These are phyloP conservation scores for Bipolaris sorokiniana DNA, from an alignment of 2,329 filamentous ascomycete species.

Conservation along the genomic window DNA sequence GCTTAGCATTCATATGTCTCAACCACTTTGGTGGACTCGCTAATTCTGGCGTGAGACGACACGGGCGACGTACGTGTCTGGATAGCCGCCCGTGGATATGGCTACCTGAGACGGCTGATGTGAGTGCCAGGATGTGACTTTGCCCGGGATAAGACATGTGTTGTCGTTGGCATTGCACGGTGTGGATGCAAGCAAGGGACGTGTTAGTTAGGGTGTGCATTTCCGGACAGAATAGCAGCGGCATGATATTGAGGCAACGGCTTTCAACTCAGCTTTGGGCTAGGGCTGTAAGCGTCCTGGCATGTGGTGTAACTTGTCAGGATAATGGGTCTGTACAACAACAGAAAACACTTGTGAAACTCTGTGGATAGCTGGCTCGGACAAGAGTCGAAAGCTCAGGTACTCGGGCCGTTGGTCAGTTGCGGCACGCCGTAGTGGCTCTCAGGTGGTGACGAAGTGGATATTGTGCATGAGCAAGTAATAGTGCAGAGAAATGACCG, in stretches of 20 bases:
- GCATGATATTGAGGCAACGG: conserved; percentile 1
- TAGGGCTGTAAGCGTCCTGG: background rate
- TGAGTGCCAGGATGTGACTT: conserved; percentile 1
- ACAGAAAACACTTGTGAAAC: conserved; percentile 18
- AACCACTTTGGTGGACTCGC: conserved; percentile 18
- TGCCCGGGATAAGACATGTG: conserved; percentile 4
- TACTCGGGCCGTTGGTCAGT: conserved; percentile 7
- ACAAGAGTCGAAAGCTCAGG: background rate
- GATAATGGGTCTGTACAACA: conserved; percentile 9
- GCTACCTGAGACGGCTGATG: conserved; percentile 8
- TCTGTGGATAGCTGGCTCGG: background rate
- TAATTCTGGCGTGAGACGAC: conserved; percentile 11
- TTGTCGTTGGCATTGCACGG: background rate
- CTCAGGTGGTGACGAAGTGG: background rate
- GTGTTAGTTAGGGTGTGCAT: background rate
- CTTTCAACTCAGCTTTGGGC: conserved; percentile 4
- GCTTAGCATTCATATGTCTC: conserved; percentile 20
- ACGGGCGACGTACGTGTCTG: conserved; percentile 6
- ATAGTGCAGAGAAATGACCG: background rate
- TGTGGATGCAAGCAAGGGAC: conserved; percentile 6
- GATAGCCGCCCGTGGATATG: conserved; percentile 8
- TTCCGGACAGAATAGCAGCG: conserved; percentile 5
- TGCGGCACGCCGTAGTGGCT: conserved; percentile 2
- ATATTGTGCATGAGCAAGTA: background rate
- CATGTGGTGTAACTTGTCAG: conserved; percentile 7